Evolutionary conservation across 352 stramenopile genomes (phyloP), one percentile per base, ranked within the genome.

Genomic region (Phytophthora gonapodyides): DNA sequence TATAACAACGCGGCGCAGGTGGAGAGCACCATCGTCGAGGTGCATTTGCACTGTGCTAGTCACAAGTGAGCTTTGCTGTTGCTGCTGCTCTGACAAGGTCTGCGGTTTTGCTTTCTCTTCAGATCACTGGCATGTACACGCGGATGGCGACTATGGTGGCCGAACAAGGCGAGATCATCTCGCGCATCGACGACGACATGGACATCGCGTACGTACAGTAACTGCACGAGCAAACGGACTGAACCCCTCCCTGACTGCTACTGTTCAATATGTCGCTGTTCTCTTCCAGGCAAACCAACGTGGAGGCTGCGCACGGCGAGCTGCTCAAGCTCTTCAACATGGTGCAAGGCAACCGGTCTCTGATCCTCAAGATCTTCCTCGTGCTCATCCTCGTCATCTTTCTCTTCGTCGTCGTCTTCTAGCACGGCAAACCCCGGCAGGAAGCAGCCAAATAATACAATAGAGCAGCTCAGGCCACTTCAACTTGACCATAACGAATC

Each of bases 61-160:
- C 46, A 7, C 27, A 48, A 36, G 17, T 19, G 13, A 21, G 5
- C 33, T 2, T 9, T 24, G 3, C 11, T 44, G 24, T 17, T 57
- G 30, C 24, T 38, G 27, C 24, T 31, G 8, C 44, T 34, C 24
- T 53, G 1, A 49, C 42, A 31, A 37, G 17, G 30, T 42, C 47
- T 46, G 12, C 12, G 13, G 21, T 42, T 52, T 37, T 47, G 6
- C 7, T n/a, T 33, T 45, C 24, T 7, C 15, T 44, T 44, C 17
- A 94, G 85, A 94, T 94, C 54, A 89, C 80, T 24, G 80, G 83
- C 17, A 94, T 94, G 86, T 94, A 93, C 71, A 92, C 80, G 11
- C 78, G 83, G 11, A 94, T 94, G 86, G 83, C 86, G 30, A 89
- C 75, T 2, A 89, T 94, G 81, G 80, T 94, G 4, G 75, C 82